These are phyloP conservation scores for Mucor lusitanicus DNA, from an alignment of 371 early-diverging fungal species.

Conservation along the genomic window DNA sequence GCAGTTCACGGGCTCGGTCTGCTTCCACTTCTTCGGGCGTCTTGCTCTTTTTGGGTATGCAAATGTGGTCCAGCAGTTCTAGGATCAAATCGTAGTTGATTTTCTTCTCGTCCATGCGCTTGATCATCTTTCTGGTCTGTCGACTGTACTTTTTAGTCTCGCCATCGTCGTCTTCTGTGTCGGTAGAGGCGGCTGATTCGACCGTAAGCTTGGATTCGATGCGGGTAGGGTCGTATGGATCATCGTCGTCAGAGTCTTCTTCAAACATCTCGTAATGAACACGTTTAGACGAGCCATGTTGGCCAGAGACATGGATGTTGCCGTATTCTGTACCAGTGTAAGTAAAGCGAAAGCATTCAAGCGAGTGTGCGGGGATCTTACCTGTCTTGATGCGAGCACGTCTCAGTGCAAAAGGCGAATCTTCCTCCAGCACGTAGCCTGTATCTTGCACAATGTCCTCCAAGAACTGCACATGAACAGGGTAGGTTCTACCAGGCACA, in stretches of 20 bases:
- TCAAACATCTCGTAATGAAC: conserved; percentile 55
- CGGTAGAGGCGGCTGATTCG: not conserved
- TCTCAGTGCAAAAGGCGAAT: conserved; percentile 56
- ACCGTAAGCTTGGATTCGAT: conserved; percentile 25
- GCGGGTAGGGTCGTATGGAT: conserved; percentile 35
- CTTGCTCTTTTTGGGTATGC: conserved; percentile 12
- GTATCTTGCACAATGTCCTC: conserved; percentile 74
- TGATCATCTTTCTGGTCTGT: conserved; percentile 51
- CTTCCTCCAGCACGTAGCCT: conserved; percentile 61
- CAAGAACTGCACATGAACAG: conserved; percentile 71
- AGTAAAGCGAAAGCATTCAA: not conserved
- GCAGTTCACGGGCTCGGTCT: conserved; percentile 4
- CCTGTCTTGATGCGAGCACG: not conserved
- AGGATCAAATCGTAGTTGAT: conserved; percentile 77
- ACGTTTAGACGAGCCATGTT: conserved; percentile 36
- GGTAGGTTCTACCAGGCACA: conserved; percentile 84
- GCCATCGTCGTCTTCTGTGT: conserved; percentile 29
- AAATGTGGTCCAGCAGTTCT: conserved; percentile 64
- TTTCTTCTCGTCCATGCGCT: conserved; percentile 61
- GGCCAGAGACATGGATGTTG: conserved; percentile 28
- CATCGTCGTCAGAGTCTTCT: conserved; percentile 45
- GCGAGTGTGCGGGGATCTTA: not conserved
- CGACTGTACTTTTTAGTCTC: conserved; percentile 32
- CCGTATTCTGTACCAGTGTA: conserved; percentile 7
- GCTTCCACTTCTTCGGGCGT: not conserved